phyloP scores from a whole-genome alignment of 306 rosid species.

The Gynostemma pentaphyllum region DNA sequence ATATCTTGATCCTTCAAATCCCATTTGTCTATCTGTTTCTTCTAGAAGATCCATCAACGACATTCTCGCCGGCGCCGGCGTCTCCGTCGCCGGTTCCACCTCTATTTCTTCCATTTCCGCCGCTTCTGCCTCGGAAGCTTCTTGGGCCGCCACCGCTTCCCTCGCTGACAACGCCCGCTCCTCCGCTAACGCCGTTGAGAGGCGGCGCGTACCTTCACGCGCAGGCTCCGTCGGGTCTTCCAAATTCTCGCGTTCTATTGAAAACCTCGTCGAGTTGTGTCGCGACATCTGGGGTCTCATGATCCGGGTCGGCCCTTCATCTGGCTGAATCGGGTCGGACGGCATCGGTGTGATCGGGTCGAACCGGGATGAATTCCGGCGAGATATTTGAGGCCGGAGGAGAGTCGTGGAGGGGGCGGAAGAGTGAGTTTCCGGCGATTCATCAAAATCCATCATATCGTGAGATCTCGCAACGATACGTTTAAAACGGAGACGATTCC shows the following conservation, averaged over 20 bases:
- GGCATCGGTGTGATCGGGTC: background rate
- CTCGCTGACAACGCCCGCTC: constrained; percentile 39
- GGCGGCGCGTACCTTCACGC: constrained; percentile 21
- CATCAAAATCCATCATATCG: too few relatives aligned
- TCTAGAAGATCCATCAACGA: constrained; percentile 82
- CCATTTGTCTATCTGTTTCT: constrained; percentile 64
- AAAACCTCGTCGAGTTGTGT: constrained; percentile 16
- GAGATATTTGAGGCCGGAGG: constrained; percentile 10
- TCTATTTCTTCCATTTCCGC: constrained; percentile 24
- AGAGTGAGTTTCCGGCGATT: background rate
- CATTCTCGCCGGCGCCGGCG: constrained; percentile 36
- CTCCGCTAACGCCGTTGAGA: constrained; percentile 26
- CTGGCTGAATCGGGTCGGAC: too few relatives aligned
- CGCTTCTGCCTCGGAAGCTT: too few relatives aligned
- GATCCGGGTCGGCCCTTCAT: too few relatives aligned
- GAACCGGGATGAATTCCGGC: constrained; percentile 17
- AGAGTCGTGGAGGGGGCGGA: background rate
- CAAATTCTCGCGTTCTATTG: constrained; percentile 10
- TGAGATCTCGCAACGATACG: constrained; percentile 30
- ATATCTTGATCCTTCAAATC: constrained; percentile 40
- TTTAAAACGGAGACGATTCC: constrained; percentile 52
- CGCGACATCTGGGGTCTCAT: constrained; percentile 17
- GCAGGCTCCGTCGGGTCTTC: constrained; percentile 16
- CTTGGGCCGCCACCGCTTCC: constrained; percentile 42
- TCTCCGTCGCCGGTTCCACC: constrained; percentile 9